Conservation (phyloP, 768 basidiomycete genomes). For the Boletellus sp. region DNA sequence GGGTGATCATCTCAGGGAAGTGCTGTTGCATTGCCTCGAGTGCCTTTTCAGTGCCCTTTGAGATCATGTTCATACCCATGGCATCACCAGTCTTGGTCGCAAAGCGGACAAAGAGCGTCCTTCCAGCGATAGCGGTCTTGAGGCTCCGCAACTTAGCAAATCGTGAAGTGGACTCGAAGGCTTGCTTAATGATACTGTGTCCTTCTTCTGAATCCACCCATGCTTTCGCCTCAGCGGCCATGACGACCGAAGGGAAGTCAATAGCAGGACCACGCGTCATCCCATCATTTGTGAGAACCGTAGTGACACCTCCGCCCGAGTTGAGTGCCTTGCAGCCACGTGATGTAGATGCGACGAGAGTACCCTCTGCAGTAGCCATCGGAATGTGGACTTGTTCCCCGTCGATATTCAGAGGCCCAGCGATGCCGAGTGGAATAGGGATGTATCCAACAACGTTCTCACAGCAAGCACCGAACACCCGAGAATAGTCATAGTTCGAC, state of each 20-base stretch:
- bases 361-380: conserved; percentile 99
- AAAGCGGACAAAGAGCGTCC: conserved; percentile 91
- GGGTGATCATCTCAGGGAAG: conserved; percentile 89
- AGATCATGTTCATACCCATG: conserved; percentile 99
- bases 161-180: conserved; percentile 92
- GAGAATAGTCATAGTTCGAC: conserved; percentile 86
- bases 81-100: conserved; percentile 95
- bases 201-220: conserved; percentile 89
- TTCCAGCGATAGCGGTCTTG: conserved; percentile 88
- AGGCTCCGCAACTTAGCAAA: conserved; percentile 84
- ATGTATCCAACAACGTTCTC: conserved; percentile 99
- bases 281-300: conserved; percentile 85
- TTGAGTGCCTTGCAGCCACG: conserved; percentile 98
- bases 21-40: conserved; percentile 70
- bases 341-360: conserved; percentile 94
- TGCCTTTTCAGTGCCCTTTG: conserved; percentile 95
- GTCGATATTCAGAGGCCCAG: conserved; percentile 91
- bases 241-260: conserved; percentile 79
- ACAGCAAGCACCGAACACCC: conserved; percentile 94
- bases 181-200: conserved; percentile 65
- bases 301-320: conserved; percentile 91
- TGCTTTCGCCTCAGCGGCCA: conserved; percentile 78
- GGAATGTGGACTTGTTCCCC: conserved; percentile 84
- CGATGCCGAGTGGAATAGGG: conserved; percentile 93
- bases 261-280: conserved; percentile 99